A percentile compares a stretch with the other conserved stretches of the same genome.
phyloP scores from a whole-genome alignment of 768 basidiomycete genomes.

The Guyanaporus albipodus region DNA sequence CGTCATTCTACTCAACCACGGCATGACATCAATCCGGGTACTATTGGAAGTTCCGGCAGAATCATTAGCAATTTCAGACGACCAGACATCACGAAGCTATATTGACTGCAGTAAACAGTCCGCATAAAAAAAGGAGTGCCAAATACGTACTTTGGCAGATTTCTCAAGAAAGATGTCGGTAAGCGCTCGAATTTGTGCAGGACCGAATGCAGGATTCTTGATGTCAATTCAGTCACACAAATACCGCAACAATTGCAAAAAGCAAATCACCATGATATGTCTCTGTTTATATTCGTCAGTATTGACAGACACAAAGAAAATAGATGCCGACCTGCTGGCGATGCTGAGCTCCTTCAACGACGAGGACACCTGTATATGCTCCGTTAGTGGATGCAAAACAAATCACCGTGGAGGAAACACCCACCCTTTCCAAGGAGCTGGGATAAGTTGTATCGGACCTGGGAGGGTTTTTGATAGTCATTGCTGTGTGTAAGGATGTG shows the following conservation, averaged over 20 bases:
- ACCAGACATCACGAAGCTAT: conserved; percentile 46
- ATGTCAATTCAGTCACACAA: background rate
- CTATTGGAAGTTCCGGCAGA: conserved; percentile 12
- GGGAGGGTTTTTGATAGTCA: conserved; percentile 46
- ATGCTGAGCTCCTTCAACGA: conserved; percentile 39
- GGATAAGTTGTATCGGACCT: background rate
- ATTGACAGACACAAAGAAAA: background rate
- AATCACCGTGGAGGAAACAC: background rate
- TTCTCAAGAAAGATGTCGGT: conserved; percentile 57
- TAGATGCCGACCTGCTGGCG: conserved; percentile 33
- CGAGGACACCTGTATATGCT: conserved; percentile 43
- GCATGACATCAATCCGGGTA: conserved; percentile 27
- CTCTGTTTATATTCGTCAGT: conserved; percentile 5
- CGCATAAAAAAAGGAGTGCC: background rate
- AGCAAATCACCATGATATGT: conserved; percentile 32
- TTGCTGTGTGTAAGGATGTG: conserved; percentile 53
- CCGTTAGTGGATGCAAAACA: background rate
- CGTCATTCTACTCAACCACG: conserved; percentile 34
- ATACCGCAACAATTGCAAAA: background rate
- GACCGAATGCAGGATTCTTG: conserved; percentile 71
- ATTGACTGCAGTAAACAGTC: background rate
- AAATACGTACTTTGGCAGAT: conserved; percentile 40
- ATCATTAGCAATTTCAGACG: conserved; percentile 27
- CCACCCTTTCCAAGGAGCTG: conserved; percentile 3
- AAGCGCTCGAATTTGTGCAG: conserved; percentile 53